Conservation (phyloP, 176 grass and related monocot species). For the Rhynchospora breviuscula region DNA sequence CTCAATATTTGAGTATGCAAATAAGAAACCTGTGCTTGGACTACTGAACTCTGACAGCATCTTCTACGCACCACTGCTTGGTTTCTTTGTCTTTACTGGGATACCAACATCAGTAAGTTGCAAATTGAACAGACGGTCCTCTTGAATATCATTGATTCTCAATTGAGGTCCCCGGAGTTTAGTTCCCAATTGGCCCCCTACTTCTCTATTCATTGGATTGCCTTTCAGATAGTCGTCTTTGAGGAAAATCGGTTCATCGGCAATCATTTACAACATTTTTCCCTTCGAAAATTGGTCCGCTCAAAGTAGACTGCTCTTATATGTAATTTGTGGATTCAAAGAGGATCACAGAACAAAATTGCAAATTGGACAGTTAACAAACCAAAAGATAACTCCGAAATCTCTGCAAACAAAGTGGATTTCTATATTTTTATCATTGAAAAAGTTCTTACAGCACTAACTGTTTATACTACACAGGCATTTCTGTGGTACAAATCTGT, state of each 20-base stretch:
- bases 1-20: slow-evolving; percentile 87
- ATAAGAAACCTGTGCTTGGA: slow-evolving; percentile 75
- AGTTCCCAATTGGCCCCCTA: background rate
- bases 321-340: background rate
- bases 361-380: background rate
- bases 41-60: slow-evolving; percentile 59
- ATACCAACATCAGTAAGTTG: slow-evolving; percentile 70
- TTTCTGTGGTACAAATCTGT: slow-evolving; percentile 91
- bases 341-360: background rate
- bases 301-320: background rate
- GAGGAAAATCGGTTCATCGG: too few relatives aligned
- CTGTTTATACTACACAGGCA: slow-evolving; percentile 32
- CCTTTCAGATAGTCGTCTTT: too few relatives aligned
- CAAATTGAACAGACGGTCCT: background rate
- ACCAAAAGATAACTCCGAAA: background rate
- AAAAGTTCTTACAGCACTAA: background rate
- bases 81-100: slow-evolving; percentile 93
- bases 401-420: background rate
- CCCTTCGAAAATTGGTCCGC: too few relatives aligned
- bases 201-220: background rate
- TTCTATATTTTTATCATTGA: background rate
- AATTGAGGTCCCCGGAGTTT: background rate
- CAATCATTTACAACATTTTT: too few relatives aligned
- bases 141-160: background rate
- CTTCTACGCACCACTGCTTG: slow-evolving; percentile 75